Base-by-base conservation (phyloP, 345 rosid genomes). In the Citrus inodora region DNA sequence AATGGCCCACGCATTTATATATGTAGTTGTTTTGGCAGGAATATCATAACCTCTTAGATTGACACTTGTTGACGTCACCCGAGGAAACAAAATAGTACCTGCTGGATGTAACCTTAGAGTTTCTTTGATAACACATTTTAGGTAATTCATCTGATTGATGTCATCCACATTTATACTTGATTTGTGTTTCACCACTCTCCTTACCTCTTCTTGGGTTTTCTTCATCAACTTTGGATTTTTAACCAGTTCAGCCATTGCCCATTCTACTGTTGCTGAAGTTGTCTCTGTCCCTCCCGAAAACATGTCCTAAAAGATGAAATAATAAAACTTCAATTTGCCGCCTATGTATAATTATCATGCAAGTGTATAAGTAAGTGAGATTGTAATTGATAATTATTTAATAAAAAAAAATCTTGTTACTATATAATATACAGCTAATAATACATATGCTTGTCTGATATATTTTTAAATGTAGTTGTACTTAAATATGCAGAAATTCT, bases 221-320 rank as follows among this genome's bases (percentile, higher is more conserved):
- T 65, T 79, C 67, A 72, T 63, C 7, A 11, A 19, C 19, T 6
- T 35, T 35, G 66, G 77, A 27, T 55, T 72, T 38, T 25, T 72
- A 10, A 64, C 6, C 3, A 79, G 77, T 60, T 79, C 81, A 16
- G 73, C 71, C 77, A 79, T 79, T 6, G 17, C 14, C 77, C 77
- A 72, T 35, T 71, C 81, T 35, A 64, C 11, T 9, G 56, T 19
- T 56, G 64, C 17, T 66, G 71, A n/a, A 19, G 71, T 71, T 4
- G 76, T 53, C 7, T 64, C 76, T 2, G 65, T n/a, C 21, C 81
- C 81, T 51, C 66, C 77, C 22, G 64, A 19, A 28, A 64, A 64
- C 72, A 79, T 71, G 30, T 71, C 81, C 77, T 79, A 64, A 59
- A 68, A 59, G 27, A 9, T 4, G 40, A 2, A 70, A 8, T 40